These are phyloP conservation scores for Lachancea meyersii DNA, from an alignment of 805 yeast species.

Conservation along the genomic window DNA sequence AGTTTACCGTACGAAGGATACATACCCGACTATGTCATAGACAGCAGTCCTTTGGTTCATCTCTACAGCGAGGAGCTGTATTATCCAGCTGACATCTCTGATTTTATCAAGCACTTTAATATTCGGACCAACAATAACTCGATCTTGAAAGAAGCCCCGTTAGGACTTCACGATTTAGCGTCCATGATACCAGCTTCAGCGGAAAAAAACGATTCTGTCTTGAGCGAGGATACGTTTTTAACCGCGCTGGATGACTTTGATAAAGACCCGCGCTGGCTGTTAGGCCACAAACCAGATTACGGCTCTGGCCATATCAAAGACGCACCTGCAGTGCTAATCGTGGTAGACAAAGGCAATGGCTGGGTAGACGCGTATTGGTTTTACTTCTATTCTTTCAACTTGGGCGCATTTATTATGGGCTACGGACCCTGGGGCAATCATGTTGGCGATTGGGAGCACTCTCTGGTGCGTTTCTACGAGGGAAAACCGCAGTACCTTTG, in stretches of 20 bases:
- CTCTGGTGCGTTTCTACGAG: slow-evolving; percentile 72
- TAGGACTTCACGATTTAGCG: slow-evolving; percentile 26
- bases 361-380: slow-evolving; percentile 97
- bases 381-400: slow-evolving; percentile 86
- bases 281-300: slow-evolving; percentile 70
- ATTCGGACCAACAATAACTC: slow-evolving; percentile 49
- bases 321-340: slow-evolving; percentile 78
- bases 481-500: slow-evolving; percentile 80
- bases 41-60: slow-evolving; percentile 72
- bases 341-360: slow-evolving; percentile 89
- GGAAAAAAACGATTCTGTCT: slow-evolving; percentile 15
- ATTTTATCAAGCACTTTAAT: slow-evolving; percentile 62
- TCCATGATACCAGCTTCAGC: slow-evolving; percentile 13
- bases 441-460: slow-evolving; percentile 98
- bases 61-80: slow-evolving; percentile 85
- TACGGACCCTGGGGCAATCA: slow-evolving; percentile 96
- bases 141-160: slow-evolving; percentile 21
- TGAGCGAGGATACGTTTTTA: slow-evolving; percentile 42
- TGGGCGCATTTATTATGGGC: slow-evolving; percentile 97
- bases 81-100: slow-evolving; percentile 72
- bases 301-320: slow-evolving; percentile 62
- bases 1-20: slow-evolving; percentile 30
- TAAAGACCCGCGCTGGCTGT: slow-evolving; percentile 74
- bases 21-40: slow-evolving; percentile 57
- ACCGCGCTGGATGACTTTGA: slow-evolving; percentile 68